Evolutionary conservation across 2,329 filamentous ascomycete genomes (phyloP), one percentile per base, ranked within the genome.

Genomic region (Phialocephala subalpina): DNA sequence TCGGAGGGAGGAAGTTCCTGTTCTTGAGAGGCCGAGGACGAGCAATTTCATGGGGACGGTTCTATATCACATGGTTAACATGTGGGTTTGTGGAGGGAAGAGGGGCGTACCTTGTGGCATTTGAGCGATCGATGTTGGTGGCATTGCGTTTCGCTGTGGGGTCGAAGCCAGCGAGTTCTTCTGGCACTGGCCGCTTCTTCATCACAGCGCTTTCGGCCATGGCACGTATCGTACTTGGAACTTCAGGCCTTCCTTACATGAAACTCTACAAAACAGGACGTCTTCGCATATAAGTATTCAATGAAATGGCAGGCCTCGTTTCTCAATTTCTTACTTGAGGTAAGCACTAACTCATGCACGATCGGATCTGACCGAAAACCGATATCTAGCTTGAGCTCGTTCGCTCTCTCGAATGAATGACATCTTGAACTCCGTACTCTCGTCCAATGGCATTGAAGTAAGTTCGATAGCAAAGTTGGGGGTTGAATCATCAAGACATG

Each of bases 1-100:
- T 27, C 63, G 22, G 8, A 65, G 57, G 9, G 63, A 65, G 25
- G 63, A 65, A 11, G 63, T 65, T 25, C 57, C 58, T 47, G 63
- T 61, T 14, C 63, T 20, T 27, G 57, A 60, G 58, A 65, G 63
- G 20, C 63, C 58, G 27, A 61, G 58, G 18, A 35, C 29, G n/a
- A 65, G 63, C 1, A 61, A 38, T 65, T 61, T 60, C 61, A 65
- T 60, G 2, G 57, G 63, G 14, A 63, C 62, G 25, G 58, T 40
- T 42, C 62, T 59, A 18, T 42, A 8, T 58, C 14, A 33, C 12
- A 36, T 47, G 7, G 35, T 35, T 16, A 59, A 59, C 33, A 27
- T 59, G 25, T 11, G 18, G 3, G 6, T 14, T 29, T 5, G 18
- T 3, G 18, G 11, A 33, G n/a, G n/a, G 16, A 25, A 14, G 3